These are phyloP conservation scores for Geoglossum glabrum DNA, from an alignment of 495 filamentous ascomycete species.

Conservation along the genomic window DNA sequence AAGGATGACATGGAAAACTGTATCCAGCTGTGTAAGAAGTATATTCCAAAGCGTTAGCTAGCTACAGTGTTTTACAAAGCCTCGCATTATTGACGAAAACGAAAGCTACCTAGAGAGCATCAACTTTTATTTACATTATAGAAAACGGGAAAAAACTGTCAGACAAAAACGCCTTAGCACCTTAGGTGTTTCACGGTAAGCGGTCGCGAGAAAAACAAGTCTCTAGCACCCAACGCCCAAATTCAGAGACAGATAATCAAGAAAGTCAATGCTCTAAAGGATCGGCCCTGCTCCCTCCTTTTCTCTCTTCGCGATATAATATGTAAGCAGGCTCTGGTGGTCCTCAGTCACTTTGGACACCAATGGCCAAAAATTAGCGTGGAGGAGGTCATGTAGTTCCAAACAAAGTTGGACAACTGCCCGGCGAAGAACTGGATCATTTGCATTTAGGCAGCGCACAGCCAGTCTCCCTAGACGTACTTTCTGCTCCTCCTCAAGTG, in stretches of 20 bases:
- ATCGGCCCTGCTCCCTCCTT: background rate
- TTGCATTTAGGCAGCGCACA: conserved; percentile 40
- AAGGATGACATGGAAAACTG: too few relatives aligned
- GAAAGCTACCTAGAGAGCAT: too few relatives aligned
- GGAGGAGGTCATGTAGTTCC: conserved; percentile 45
- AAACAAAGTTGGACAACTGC: conserved; percentile 62
- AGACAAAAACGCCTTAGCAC: too few relatives aligned
- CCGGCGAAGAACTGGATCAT: conserved; percentile 60
- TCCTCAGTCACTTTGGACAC: conserved; percentile 42
- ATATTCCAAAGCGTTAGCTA: too few relatives aligned
- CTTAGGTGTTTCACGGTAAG: background rate
- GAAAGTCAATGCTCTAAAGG: background rate
- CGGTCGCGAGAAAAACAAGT: background rate
- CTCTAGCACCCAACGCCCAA: conserved; percentile 10
- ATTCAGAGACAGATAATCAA: background rate
- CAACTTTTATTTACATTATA: background rate
- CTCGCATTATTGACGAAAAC: too few relatives aligned
- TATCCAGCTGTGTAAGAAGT: too few relatives aligned
- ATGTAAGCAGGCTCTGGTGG: conserved; percentile 58
- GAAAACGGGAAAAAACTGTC: background rate
- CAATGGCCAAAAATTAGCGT: conserved; percentile 45
- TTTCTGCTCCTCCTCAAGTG: conserved; percentile 13
- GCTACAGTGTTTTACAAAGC: too few relatives aligned
- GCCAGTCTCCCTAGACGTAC: conserved; percentile 31
- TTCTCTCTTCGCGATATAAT: conserved; percentile 47